These are phyloP conservation scores for Colletotrichum chrysophilum DNA, from an alignment of 2,329 filamentous ascomycete species.

Conservation along the genomic window DNA sequence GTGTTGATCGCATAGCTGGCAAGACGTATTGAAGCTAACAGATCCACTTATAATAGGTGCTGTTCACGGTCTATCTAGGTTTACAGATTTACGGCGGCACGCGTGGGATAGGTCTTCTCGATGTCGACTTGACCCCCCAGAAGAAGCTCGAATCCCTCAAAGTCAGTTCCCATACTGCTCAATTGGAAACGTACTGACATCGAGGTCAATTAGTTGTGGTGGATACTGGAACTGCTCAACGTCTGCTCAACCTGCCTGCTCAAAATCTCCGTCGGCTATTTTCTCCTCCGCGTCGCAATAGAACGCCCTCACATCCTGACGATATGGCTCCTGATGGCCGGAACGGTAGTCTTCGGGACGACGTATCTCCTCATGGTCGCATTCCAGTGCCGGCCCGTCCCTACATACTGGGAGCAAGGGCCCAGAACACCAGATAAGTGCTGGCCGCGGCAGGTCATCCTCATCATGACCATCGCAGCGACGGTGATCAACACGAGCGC, in stretches of 20 bases:
- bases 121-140: neutral
- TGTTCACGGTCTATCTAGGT: neutral
- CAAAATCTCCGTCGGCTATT: slow-evolving; percentile 47
- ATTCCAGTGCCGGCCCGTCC: slow-evolving; percentile 44
- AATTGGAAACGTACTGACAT: neutral
- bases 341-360: slow-evolving; percentile 39
- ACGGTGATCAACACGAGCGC: slow-evolving; percentile 40
- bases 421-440: slow-evolving; percentile 32
- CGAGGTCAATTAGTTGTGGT: too few relatives aligned
- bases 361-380: slow-evolving; percentile 45
- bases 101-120: neutral
- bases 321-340: slow-evolving; percentile 36
- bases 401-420: slow-evolving; percentile 41
- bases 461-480: slow-evolving; percentile 39
- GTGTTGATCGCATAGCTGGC: neutral
- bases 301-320: slow-evolving; percentile 35
- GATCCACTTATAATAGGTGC: neutral
- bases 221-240: slow-evolving; percentile 45
- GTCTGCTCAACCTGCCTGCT: slow-evolving; percentile 33
- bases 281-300: slow-evolving; percentile 45
- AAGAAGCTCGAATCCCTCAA: neutral
- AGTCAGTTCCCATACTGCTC: neutral
- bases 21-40: neutral
- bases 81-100: neutral
- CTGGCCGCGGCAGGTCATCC: slow-evolving; percentile 26